Evolutionary conservation across 2,329 filamentous ascomycete species (phyloP).

Genomic region (Tolypocladium inflatum): DNA sequence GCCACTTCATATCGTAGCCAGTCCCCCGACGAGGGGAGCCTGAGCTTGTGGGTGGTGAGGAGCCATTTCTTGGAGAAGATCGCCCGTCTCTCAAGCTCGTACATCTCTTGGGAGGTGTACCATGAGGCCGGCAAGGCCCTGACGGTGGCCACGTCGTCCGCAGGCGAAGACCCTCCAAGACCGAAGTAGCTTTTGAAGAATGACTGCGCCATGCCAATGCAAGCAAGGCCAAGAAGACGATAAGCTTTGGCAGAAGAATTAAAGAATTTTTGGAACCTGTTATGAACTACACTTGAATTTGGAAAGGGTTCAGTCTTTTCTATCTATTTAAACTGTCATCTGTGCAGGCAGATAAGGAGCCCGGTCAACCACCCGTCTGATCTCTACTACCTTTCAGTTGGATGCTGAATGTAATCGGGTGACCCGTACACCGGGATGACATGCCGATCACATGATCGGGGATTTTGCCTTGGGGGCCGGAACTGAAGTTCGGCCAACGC

Average conservation of each 20-base stretch:
- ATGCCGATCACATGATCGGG: background rate
- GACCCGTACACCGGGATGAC: background rate
- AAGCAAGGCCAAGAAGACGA: background rate
- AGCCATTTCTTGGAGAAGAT: slow-evolving; percentile 50
- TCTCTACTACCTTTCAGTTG: background rate
- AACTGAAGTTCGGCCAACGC: too few relatives aligned
- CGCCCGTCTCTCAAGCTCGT: slow-evolving; percentile 45
- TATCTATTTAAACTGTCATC: background rate
- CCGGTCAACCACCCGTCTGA: background rate
- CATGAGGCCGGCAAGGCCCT: slow-evolving; percentile 38
- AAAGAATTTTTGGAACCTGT: background rate
- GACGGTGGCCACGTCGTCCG: slow-evolving; percentile 13
- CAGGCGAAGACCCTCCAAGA: slow-evolving; percentile 14
- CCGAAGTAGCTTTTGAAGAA: slow-evolving; percentile 28
- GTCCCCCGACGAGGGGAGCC: slow-evolving; percentile 42
- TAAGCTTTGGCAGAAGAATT: background rate
- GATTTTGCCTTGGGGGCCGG: background rate
- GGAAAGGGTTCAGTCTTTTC: background rate
- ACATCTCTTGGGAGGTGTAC: slow-evolving; percentile 44
- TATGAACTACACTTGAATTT: background rate
- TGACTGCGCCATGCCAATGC: slow-evolving; percentile 9
- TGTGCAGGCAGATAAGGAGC: background rate
- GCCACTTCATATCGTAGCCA: slow-evolving; percentile 46
- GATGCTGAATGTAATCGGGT: background rate
- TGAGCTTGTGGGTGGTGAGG: slow-evolving; percentile 41